These are phyloP conservation scores for Lathyrus sativus DNA, from an alignment of 306 rosid genomes.

Conservation along the genomic window DNA sequence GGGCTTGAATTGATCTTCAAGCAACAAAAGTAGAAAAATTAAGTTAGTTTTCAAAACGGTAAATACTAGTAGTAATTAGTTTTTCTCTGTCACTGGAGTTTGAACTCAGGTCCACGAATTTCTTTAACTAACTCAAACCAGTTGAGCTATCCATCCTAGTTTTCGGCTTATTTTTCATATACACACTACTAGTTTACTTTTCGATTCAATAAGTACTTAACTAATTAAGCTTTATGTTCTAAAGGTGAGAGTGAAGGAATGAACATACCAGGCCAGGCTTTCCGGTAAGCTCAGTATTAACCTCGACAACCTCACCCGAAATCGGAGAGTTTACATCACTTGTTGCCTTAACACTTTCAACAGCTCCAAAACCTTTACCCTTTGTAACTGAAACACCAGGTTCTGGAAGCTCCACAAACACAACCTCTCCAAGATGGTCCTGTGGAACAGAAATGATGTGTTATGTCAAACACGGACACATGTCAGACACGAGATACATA, in stretches of 20 bases:
- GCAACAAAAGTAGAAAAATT: background rate
- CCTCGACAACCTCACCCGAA: slow-evolving; percentile 85
- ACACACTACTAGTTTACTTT: no score
- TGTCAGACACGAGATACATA: no score
- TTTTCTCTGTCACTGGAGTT: no score
- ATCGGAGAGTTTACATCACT: slow-evolving; percentile 95
- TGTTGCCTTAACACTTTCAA: slow-evolving; percentile 97
- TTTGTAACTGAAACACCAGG: slow-evolving; percentile 53
- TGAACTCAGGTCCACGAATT: no score
- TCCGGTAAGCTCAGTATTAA: slow-evolving; percentile 66
- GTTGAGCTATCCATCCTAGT: no score
- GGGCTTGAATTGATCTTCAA: slow-evolving; percentile 76
- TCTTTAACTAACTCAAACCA: no score
- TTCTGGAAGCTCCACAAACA: slow-evolving; percentile 93
- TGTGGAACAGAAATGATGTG: no score
- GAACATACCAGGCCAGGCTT: slow-evolving; percentile 75
- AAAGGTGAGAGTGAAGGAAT: slow-evolving; percentile 17
- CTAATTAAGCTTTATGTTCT: background rate
- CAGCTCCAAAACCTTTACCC: slow-evolving; percentile 77
- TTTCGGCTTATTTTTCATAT: background rate
- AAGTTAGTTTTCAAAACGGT: no score
- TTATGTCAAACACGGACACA: no score
- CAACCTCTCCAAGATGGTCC: slow-evolving; percentile 97
- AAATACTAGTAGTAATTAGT: no score
- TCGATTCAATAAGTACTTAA: background rate